Conservation (phyloP, 2,329 filamentous ascomycete species). For the Colletotrichum cereale region DNA sequence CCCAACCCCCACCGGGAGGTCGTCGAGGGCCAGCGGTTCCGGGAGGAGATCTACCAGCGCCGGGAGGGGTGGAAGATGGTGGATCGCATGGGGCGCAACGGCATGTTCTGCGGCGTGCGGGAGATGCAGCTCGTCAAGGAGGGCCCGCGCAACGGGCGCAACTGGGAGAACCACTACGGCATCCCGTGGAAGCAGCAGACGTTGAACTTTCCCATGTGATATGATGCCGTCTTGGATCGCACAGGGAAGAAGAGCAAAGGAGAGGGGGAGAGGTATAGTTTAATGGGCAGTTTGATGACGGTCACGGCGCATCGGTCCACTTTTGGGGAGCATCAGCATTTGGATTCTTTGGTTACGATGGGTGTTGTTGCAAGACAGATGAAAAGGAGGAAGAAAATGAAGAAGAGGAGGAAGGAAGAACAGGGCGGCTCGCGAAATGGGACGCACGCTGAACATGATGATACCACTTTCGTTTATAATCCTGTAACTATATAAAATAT, state of each 20-base stretch:
- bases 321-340: constrained; percentile 13
- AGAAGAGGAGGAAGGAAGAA: too few relatives aligned
- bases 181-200: constrained; percentile 33
- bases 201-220: constrained; percentile 32
- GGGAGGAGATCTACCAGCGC: constrained; percentile 62
- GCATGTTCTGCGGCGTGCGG: constrained; percentile 67
- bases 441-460: neutral
- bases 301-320: constrained; percentile 9
- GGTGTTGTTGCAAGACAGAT: neutral
- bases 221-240: neutral
- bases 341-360: neutral
- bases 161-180: constrained; percentile 37
- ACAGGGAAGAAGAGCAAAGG: neutral
- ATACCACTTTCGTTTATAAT: constrained; percentile 35
- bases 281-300: neutral
- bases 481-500: neutral
- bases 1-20: constrained; percentile 72
- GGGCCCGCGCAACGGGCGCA: constrained; percentile 31
- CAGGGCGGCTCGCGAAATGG: neutral
- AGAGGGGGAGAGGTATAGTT: neutral
- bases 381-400: too few relatives aligned
- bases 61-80: constrained; percentile 56
- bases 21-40: constrained; percentile 66
- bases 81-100: constrained; percentile 60
- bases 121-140: constrained; percentile 58